Base-by-base conservation (phyloP, 202 grass and related monocot genomes). In the Carex arenaria region DNA sequence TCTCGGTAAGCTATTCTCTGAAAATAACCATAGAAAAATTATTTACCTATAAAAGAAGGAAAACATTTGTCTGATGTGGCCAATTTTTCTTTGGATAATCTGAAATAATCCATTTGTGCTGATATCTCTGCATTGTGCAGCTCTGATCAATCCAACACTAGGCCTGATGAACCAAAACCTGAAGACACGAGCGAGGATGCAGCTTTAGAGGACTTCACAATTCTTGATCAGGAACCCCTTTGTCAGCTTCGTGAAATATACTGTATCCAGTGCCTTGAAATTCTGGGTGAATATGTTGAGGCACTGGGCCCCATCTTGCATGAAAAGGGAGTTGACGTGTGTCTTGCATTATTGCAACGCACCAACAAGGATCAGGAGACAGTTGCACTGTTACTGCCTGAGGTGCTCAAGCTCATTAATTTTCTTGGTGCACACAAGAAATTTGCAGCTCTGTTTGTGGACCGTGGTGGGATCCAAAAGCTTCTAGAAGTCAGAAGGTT, bases 321-420 rank as follows among this genome's bases (percentile, higher is more conserved):
- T 75, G 95, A 98, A 88, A 98, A 95, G 52, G 95, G 95, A 85
- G 93, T 98, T 65, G 95, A 98, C 85, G 95, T 98, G 51, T 95
- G 93, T 87, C 89, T 95, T 3, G 36, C 93, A 32, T 85, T 98
- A 63, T 87, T 95, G 68, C 95, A 98, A 86, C 81, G 88, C 26
- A 91, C 85, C 67, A 85, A 93, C 40, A 98, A 93, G 65, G 85
- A 90, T 69, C 73, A 86, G 34, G 88, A 88, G 51, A 81, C 86
- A 49, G 66, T 57, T 70, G 72, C 66, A 52, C 34, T 80, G 45
- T 80, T 95, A 80, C 85, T 98, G 36, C 91, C 93, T 70, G 93
- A 98, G 79, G 85, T 93, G 18, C 88, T 98, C 78, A 90, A 91
- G 83, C 86, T 98, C 64, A 93, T 95, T 64, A 95, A 92, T 89